A percentile compares a stretch with the other conserved stretches of the same genome.
Conservation (phyloP, 176 grass and related monocot genomes). For the Triticum timopheevii region DNA sequence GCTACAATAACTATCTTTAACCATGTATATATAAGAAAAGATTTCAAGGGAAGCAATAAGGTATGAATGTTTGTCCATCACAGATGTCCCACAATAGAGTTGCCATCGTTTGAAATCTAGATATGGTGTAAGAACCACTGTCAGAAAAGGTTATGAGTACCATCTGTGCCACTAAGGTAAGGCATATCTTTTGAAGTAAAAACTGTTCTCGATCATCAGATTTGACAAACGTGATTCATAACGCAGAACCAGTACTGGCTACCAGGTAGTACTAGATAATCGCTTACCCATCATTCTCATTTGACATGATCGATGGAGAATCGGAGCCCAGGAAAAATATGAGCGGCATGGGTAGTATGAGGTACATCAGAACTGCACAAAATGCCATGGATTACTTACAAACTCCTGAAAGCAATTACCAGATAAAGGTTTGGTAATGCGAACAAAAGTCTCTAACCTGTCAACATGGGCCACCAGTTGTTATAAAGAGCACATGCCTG, state of each 20-base stretch:
- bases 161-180: not conserved
- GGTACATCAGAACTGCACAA: slow-evolving; percentile 79
- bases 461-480: slow-evolving; percentile 99
- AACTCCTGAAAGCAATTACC: too few relatives aligned
- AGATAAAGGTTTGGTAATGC: not conserved
- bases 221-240: not conserved
- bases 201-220: not conserved
- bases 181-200: not conserved
- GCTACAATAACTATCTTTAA: not conserved
- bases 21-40: not conserved
- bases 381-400: slow-evolving; percentile 2
- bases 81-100: not conserved
- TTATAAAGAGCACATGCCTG: slow-evolving; percentile 87
- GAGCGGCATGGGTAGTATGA: slow-evolving; percentile 92
- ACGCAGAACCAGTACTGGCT: not conserved
- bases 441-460: slow-evolving; percentile 50
- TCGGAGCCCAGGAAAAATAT: slow-evolving; percentile 73
- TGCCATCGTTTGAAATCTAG: not conserved
- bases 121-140: not conserved
- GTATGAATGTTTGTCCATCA: not conserved
- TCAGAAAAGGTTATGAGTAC: not conserved
- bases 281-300: slow-evolving; percentile 60
- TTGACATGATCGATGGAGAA: slow-evolving; percentile 50
- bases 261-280: not conserved
- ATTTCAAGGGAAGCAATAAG: not conserved